phyloP scores from a whole-genome alignment of 371 early-diverging fungal species.

The Rhizomucor pusillus region DNA sequence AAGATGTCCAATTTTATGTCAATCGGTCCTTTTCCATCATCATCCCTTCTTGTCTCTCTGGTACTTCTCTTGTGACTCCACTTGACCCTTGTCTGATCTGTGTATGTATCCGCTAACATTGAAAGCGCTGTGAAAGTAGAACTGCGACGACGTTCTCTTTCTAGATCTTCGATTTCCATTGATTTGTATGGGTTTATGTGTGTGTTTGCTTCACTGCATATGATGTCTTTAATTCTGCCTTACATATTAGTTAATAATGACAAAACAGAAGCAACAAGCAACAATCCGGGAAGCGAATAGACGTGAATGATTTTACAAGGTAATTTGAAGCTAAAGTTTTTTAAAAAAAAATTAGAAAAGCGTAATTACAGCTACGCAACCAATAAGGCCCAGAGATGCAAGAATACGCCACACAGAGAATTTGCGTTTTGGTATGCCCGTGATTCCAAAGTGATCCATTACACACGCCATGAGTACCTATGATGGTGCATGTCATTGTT shows the following conservation, averaged over 20 bases:
- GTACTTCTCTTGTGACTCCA: no score
- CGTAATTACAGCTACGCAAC: constrained; percentile 18
- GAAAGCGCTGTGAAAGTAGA: no score
- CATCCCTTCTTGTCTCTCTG: no score
- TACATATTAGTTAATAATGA: background rate
- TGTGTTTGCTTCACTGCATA: background rate
- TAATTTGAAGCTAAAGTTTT: background rate
- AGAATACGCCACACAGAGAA: constrained; percentile 13
- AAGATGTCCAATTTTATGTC: no score
- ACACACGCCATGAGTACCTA: constrained; percentile 45
- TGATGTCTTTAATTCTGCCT: background rate
- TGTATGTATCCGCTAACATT: no score
- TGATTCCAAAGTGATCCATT: constrained; percentile 45
- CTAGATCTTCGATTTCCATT: no score
- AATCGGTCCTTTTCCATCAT: no score
- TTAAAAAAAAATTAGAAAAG: background rate
- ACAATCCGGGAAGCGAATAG: background rate
- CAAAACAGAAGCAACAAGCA: constrained; percentile 6
- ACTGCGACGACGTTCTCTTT: no score
- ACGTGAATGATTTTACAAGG: background rate
- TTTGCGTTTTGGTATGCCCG: constrained; percentile 27
- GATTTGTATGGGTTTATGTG: no score
- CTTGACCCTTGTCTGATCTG: no score
- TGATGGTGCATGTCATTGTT: background rate
- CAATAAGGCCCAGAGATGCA: constrained; percentile 13